These are phyloP conservation scores for Colletotrichum magnum DNA, from an alignment of 2,329 filamentous ascomycete genomes.

Conservation along the genomic window DNA sequence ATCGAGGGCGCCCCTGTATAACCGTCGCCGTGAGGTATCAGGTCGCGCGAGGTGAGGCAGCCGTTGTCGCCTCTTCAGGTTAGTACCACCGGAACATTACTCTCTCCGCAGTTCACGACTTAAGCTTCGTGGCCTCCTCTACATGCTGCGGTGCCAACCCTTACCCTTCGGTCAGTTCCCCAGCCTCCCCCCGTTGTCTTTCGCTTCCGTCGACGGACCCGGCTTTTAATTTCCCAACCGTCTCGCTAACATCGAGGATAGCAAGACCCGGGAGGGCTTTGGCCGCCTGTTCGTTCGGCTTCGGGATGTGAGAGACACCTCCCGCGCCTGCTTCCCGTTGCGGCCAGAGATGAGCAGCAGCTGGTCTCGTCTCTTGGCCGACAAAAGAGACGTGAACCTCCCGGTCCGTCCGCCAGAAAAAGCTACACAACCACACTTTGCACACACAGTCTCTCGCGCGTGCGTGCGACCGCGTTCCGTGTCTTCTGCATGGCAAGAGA, in stretches of 20 bases:
- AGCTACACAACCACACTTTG: slow-evolving; percentile 43
- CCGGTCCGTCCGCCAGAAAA: slow-evolving; percentile 22
- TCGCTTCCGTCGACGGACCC: neutral
- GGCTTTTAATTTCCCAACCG: neutral
- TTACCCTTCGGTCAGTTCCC: neutral
- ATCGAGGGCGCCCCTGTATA: slow-evolving; percentile 37
- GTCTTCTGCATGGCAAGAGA: slow-evolving; percentile 48
- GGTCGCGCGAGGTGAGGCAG: slow-evolving; percentile 37
- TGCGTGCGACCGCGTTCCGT: slow-evolving; percentile 47
- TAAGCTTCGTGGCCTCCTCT: slow-evolving; percentile 19
- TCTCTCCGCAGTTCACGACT: slow-evolving; percentile 23
- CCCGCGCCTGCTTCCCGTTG: slow-evolving; percentile 3
- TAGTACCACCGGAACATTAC: slow-evolving; percentile 27
- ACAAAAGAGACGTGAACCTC: slow-evolving; percentile 20
- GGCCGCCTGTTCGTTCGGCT: slow-evolving; percentile 9
- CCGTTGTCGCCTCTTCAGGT: slow-evolving; percentile 35
- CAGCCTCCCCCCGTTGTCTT: neutral
- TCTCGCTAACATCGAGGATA: slow-evolving; percentile 3
- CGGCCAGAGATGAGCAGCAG: slow-evolving; percentile 41
- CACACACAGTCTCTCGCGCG: slow-evolving; percentile 51
- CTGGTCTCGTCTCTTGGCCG: slow-evolving; percentile 36
- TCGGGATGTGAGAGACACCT: neutral
- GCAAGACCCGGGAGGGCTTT: neutral
- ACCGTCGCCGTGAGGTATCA: slow-evolving; percentile 16
- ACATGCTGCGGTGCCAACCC: neutral